A percentile compares a stretch with the other conserved stretches of the same genome.
These are phyloP conservation scores for Aureobasidium sp. DNA, from an alignment of 2,329 filamentous ascomycete genomes.

Conservation along the genomic window DNA sequence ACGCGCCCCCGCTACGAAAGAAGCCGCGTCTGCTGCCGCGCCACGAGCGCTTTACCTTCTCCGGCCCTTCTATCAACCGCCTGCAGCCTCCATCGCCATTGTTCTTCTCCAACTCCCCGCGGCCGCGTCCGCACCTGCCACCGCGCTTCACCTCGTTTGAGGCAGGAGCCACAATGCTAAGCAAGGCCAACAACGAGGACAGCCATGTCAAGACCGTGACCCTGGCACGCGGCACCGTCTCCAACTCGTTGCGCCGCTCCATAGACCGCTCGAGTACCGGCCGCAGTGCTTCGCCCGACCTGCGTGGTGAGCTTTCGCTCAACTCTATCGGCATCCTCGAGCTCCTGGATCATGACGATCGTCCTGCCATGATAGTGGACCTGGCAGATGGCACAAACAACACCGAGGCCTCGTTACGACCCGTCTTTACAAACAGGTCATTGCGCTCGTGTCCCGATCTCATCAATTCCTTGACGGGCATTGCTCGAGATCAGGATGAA, in stretches of 20 bases:
- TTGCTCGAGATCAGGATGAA: constrained; percentile 29
- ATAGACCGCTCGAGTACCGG: constrained; percentile 50
- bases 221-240: constrained; percentile 42
- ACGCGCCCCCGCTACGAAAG: constrained; percentile 16
- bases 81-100: constrained; percentile 41
- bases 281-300: constrained; percentile 46
- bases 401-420: constrained; percentile 45
- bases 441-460: constrained; percentile 53
- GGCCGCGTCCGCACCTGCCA: constrained; percentile 39
- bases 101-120: constrained; percentile 44
- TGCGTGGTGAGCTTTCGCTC: constrained; percentile 49
- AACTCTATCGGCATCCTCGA: constrained; percentile 62
- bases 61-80: constrained; percentile 17
- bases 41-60: constrained; percentile 20
- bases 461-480: constrained; percentile 51
- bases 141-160: constrained; percentile 51
- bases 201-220: constrained; percentile 46
- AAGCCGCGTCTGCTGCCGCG: constrained; percentile 19
- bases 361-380: constrained; percentile 71
- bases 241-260: constrained; percentile 32
- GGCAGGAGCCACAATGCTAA: constrained; percentile 53
- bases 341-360: constrained; percentile 66
- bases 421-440: constrained; percentile 63
- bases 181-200: constrained; percentile 44
- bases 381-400: constrained; percentile 52